Evolutionary conservation across 768 basidiomycete genomes (phyloP).

Genomic region (Lactifluus subvellereus): DNA sequence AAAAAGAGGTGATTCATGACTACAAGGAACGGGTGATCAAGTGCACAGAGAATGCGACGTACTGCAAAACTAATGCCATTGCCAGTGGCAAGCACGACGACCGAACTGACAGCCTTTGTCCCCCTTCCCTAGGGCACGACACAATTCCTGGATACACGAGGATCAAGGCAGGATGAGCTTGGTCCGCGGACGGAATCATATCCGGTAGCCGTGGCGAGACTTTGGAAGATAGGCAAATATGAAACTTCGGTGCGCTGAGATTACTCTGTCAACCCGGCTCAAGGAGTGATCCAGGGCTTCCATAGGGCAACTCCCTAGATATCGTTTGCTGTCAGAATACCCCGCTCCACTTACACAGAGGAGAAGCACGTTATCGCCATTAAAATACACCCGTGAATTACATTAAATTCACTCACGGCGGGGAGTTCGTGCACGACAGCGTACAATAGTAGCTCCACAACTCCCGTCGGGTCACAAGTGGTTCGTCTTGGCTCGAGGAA

Average conservation of each 20-base stretch:
- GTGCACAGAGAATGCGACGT: constrained; percentile 26
- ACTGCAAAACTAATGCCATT: constrained; percentile 69
- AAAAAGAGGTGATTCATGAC: background rate
- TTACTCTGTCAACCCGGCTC: constrained; percentile 5
- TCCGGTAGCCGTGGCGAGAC: constrained; percentile 60
- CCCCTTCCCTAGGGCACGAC: constrained; percentile 74
- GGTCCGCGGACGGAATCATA: constrained; percentile 64
- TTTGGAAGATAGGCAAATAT: constrained; percentile 69
- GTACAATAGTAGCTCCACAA: constrained; percentile 74
- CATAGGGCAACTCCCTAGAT: constrained; percentile 60
- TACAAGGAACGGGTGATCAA: background rate
- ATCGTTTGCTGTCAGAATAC: background rate
- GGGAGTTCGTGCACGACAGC: constrained; percentile 26
- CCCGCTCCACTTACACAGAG: background rate
- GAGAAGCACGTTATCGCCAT: constrained; percentile 59
- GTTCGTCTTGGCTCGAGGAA: constrained; percentile 40
- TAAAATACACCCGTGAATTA: constrained; percentile 56
- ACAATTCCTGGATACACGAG: constrained; percentile 58
- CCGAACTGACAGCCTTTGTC: constrained; percentile 64
- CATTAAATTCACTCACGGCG: background rate
- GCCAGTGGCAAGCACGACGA: constrained; percentile 59
- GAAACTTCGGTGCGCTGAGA: constrained; percentile 33
- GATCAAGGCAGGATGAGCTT: constrained; percentile 56
- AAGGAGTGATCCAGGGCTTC: constrained; percentile 1
- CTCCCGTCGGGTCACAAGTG: constrained; percentile 65